Evolutionary conservation across 2,329 filamentous ascomycete species (phyloP).

Genomic region (Nigrograna mackinnonii): DNA sequence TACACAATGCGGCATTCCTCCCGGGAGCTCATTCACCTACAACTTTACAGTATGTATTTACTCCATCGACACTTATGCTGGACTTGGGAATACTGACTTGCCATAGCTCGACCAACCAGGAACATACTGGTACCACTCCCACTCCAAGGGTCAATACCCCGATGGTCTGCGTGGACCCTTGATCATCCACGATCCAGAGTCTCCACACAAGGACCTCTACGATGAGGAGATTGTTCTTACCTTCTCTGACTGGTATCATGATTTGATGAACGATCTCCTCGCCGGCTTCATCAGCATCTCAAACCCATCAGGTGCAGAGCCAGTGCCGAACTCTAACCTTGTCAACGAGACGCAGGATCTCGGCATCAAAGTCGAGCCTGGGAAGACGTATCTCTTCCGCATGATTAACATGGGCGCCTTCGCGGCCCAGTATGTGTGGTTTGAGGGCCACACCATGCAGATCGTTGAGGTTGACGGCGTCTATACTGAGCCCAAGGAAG

Average conservation of each 20-base stretch:
- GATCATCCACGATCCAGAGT: constrained; percentile 64
- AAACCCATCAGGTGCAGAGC: constrained; percentile 64
- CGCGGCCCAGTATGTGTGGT: constrained; percentile 71
- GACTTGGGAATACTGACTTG: neutral
- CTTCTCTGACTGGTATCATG: constrained; percentile 75
- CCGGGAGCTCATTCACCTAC: constrained; percentile 68
- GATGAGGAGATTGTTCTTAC: constrained; percentile 67
- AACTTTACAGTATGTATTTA: constrained; percentile 36
- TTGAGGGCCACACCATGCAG: constrained; percentile 68
- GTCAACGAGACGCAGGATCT: constrained; percentile 64
- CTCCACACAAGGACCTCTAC: constrained; percentile 57
- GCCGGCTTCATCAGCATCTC: constrained; percentile 31
- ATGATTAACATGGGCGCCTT: constrained; percentile 73
- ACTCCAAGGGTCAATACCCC: constrained; percentile 64
- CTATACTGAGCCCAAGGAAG: constrained; percentile 62
- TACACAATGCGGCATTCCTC: constrained; percentile 58
- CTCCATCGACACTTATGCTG: neutral
- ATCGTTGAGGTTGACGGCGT: constrained; percentile 74
- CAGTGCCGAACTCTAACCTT: constrained; percentile 66
- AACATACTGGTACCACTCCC: constrained; percentile 70
- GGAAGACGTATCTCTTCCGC: constrained; percentile 66
- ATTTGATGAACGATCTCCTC: constrained; percentile 53
- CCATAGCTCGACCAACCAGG: constrained; percentile 49
- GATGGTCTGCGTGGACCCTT: constrained; percentile 71
- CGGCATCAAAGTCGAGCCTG: constrained; percentile 49